Conservation (phyloP, 2,329 filamentous ascomycete genomes). For the Diaporthe batatas region DNA sequence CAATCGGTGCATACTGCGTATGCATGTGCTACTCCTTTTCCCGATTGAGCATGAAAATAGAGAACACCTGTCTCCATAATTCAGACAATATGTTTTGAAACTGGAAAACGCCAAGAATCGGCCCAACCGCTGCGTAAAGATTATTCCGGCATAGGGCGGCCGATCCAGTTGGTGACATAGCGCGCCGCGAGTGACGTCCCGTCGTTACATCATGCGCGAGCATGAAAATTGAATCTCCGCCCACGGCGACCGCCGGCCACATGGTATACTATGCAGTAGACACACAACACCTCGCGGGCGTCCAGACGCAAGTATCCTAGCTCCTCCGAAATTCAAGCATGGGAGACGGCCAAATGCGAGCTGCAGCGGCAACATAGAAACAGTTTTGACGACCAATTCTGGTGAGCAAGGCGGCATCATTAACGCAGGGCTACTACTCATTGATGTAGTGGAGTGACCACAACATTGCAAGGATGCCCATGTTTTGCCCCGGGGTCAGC, state of each 20-base stretch:
- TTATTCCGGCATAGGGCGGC: slow-evolving; percentile 13
- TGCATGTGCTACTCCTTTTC: background rate
- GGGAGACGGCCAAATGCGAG: background rate
- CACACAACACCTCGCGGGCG: too few relatives aligned
- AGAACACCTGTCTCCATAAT: slow-evolving; percentile 8
- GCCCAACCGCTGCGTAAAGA: background rate
- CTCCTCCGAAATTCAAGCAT: background rate
- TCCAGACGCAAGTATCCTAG: background rate
- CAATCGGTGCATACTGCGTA: background rate
- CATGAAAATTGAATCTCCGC: background rate
- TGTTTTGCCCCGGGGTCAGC: background rate
- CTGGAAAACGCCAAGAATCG: background rate
- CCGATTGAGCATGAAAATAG: slow-evolving; percentile 11
- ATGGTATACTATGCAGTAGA: too few relatives aligned
- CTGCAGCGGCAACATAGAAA: background rate
- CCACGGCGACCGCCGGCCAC: background rate
- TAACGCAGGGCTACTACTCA: background rate
- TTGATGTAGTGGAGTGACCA: too few relatives aligned
- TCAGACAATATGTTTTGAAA: background rate
- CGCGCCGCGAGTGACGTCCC: background rate
- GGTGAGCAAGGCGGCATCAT: background rate
- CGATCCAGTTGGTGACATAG: background rate
- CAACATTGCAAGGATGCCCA: background rate
- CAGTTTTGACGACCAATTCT: background rate
- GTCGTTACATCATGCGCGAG: background rate